phyloP scores from a whole-genome alignment of 805 yeast species.

The Blastobotrys robertii region DNA sequence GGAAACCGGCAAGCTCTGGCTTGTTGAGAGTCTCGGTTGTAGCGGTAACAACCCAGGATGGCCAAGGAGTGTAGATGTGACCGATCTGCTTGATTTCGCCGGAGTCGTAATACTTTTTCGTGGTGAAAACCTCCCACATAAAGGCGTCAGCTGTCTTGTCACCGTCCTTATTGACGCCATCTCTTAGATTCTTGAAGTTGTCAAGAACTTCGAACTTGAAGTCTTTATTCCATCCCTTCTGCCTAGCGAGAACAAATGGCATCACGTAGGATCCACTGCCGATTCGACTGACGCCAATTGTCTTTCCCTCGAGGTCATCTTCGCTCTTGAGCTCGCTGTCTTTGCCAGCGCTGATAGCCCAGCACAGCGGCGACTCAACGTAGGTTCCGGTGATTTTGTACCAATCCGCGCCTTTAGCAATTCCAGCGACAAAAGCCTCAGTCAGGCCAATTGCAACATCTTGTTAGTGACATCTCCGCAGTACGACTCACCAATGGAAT shows the following conservation, averaged over 20 bases:
- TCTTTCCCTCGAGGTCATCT: conserved; percentile 47
- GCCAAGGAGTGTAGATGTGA: conserved; percentile 92
- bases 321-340: conserved; percentile 46
- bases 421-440: conserved; percentile 81
- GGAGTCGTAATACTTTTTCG: conserved; percentile 72
- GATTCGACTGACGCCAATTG: conserved; percentile 73
- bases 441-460: conserved; percentile 81
- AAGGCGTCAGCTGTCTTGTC: conserved; percentile 60
- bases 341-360: conserved; percentile 82
- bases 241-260: conserved; percentile 73
- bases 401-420: conserved; percentile 55
- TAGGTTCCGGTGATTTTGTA: conserved; percentile 72
- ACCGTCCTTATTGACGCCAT: conserved; percentile 55
- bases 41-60: conserved; percentile 79
- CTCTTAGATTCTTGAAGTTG: conserved; percentile 68
- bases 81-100: conserved; percentile 77
- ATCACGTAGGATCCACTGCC: conserved; percentile 86
- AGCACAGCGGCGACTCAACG: conserved; percentile 76
- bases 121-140: conserved; percentile 94
- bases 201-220: conserved; percentile 47
- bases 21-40: conserved; percentile 30
- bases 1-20: conserved; percentile 31
- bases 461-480: conserved; percentile 1
- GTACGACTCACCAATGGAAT: conserved; percentile 39
- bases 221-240: conserved; percentile 37